These are phyloP conservation scores for Sarocladium brachiariae DNA, from an alignment of 2,329 filamentous ascomycete genomes.

Conservation along the genomic window DNA sequence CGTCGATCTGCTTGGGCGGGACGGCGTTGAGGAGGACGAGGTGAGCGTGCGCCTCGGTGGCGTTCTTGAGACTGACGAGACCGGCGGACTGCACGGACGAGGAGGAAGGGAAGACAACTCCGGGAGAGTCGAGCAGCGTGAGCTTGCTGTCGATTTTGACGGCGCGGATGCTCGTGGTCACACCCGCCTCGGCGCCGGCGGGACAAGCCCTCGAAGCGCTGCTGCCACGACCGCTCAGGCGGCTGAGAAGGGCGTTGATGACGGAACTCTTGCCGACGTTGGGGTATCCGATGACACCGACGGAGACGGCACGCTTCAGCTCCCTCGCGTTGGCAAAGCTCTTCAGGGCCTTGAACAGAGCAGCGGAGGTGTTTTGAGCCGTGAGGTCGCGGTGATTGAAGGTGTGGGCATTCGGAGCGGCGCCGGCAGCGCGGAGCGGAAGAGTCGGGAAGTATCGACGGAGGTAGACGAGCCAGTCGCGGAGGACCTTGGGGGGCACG, in stretches of 20 bases:
- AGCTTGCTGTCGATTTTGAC: conserved; percentile 95
- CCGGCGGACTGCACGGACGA: conserved; percentile 29
- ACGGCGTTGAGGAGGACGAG: conserved; percentile 85
- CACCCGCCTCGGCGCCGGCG: conserved; percentile 83
- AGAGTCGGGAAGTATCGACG: conserved; percentile 87
- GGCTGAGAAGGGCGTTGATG: conserved; percentile 83
- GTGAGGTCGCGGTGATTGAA: conserved; percentile 91
- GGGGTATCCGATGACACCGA: conserved; percentile 91
- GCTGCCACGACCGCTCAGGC: conserved; percentile 60
- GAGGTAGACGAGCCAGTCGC: conserved; percentile 77
- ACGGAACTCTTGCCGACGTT: conserved; percentile 96
- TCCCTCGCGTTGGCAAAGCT: conserved; percentile 77
- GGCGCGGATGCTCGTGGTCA: conserved; percentile 79
- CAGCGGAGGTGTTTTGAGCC: conserved; percentile 75
- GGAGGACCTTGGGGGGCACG: conserved; percentile 73
- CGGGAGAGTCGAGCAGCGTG: conserved; percentile 87
- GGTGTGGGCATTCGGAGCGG: conserved; percentile 77
- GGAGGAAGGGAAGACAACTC: conserved; percentile 83
- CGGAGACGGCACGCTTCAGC: conserved; percentile 81
- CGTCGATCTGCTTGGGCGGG: conserved; percentile 88
- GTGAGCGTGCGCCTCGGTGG: conserved; percentile 70
- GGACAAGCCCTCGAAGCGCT: conserved; percentile 63
- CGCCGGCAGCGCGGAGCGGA: conserved; percentile 75
- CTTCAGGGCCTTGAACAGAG: conserved; percentile 84
- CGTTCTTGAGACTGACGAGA: conserved; percentile 49